Percentiles rank a stretch among this genome's conserved stretches.
These are phyloP conservation scores for Gossypium stocksii DNA, from an alignment of 345 rosid genomes.

Conservation along the genomic window DNA sequence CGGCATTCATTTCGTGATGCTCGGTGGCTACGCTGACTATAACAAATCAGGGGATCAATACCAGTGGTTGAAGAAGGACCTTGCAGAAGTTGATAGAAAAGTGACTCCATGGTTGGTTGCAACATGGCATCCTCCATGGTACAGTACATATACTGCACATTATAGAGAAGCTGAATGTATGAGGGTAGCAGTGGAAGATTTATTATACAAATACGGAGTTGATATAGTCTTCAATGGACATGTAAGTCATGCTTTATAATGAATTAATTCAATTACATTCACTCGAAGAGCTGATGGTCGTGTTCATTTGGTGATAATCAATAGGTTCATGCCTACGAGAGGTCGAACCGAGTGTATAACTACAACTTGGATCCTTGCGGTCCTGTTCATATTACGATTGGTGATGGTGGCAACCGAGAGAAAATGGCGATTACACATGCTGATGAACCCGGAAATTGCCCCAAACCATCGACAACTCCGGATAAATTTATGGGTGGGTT, in stretches of 20 bases:
- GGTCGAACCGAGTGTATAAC: constrained; percentile 82
- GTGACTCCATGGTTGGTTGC: constrained; percentile 90
- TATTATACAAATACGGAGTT: constrained; percentile 53
- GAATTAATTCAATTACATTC: neutral
- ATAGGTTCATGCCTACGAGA: constrained; percentile 93
- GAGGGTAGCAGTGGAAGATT: constrained; percentile 72
- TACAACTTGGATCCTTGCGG: constrained; percentile 81
- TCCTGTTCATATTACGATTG: constrained; percentile 63
- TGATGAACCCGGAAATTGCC: constrained; percentile 86
- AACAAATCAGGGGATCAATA: constrained; percentile 70
- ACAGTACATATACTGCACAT: constrained; percentile 67
- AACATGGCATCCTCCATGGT: constrained; percentile 91
- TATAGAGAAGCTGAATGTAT: constrained; percentile 91
- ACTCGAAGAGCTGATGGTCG: neutral
- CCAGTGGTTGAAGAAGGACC: constrained; percentile 69
- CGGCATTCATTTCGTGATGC: constrained; percentile 87
- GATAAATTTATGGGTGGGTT: constrained; percentile 46
- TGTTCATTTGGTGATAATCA: neutral
- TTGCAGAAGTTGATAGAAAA: constrained; percentile 50
- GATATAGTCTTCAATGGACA: constrained; percentile 86
- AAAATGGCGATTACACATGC: constrained; percentile 60
- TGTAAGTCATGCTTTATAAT: constrained; percentile 32
- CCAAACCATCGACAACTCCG: constrained; percentile 53
- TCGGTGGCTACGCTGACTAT: constrained; percentile 61
- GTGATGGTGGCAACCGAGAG: constrained; percentile 81